These are phyloP conservation scores for Cyclostephanos invisitatus DNA, from an alignment of 108 stramenopile species.

Conservation along the genomic window DNA sequence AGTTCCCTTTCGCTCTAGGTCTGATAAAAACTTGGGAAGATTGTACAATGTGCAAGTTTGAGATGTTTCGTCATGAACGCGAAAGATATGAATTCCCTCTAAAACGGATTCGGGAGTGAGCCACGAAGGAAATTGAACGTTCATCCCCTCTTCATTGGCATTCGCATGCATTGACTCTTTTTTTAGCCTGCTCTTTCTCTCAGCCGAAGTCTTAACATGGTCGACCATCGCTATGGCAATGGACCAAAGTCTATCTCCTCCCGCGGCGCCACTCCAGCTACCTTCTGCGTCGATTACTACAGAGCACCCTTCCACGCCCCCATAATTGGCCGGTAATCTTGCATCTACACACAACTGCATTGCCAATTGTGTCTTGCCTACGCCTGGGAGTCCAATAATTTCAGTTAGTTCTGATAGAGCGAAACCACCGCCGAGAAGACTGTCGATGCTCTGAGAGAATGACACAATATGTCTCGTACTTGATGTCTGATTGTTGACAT, in stretches of 20 bases:
- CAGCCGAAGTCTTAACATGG: conserved; percentile 54
- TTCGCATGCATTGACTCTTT: conserved; percentile 7
- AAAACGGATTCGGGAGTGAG: conserved; percentile 66
- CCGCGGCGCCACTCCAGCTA: conserved; percentile 60
- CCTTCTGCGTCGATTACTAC: conserved; percentile 95
- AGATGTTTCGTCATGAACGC: conserved; percentile 86
- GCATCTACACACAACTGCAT: conserved; percentile 93
- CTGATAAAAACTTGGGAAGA: conserved; percentile 53
- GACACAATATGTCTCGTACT: conserved; percentile 65
- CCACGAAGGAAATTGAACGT: conserved; percentile 36
- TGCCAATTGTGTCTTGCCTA: conserved; percentile 94
- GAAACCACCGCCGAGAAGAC: conserved; percentile 87
- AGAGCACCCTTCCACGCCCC: conserved; percentile 87
- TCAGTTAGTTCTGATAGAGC: conserved; percentile 84
- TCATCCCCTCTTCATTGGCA: conserved; percentile 8
- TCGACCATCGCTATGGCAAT: conserved; percentile 77
- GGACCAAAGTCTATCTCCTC: conserved; percentile 68
- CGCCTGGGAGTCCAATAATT: conserved; percentile 89
- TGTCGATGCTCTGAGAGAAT: conserved; percentile 76
- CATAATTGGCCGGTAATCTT: conserved; percentile 73
- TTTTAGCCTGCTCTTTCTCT: conserved; percentile 29
- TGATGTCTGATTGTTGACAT: conserved; percentile 2
- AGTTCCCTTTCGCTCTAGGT: conserved; percentile 32
- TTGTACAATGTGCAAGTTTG: conserved; percentile 82
- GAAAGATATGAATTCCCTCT: conserved; percentile 88